Evolutionary conservation across 148 eudicot genomes (phyloP).

Genomic region (Fallopia convolvulus): DNA sequence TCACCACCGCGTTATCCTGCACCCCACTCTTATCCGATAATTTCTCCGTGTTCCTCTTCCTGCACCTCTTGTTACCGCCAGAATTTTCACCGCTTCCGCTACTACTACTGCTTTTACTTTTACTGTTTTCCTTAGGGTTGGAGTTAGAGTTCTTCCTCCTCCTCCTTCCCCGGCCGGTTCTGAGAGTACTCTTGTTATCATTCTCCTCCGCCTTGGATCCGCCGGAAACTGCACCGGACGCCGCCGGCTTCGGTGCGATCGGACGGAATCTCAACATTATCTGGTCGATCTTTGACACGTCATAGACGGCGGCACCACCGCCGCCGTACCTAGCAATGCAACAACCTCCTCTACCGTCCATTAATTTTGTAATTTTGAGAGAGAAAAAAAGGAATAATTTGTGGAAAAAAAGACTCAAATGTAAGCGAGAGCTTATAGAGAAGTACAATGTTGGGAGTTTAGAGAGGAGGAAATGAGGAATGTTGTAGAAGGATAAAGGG

Average conservation of each 20-base stretch:
- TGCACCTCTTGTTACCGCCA: not conserved
- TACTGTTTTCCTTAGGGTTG: not conserved
- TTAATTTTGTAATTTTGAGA: not conserved
- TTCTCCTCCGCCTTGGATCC: constrained; percentile 4
- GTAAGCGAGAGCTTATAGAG: not conserved
- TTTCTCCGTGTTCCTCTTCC: constrained; percentile 15
- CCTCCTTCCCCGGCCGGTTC: constrained; percentile 21
- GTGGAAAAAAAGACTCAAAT: not conserved
- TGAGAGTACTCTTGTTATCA: not conserved
- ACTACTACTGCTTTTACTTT: not conserved
- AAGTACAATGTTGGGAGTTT: not conserved
- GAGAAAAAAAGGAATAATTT: not conserved
- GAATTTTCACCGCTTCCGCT: not conserved
- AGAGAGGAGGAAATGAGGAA: not conserved
- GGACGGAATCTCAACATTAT: constrained; percentile 81
- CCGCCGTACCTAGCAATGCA: constrained; percentile 48
- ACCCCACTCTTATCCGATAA: constrained; percentile 16
- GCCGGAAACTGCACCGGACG: constrained; percentile 17
- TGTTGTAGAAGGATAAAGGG: not conserved
- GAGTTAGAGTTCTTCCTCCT: constrained; percentile 14
- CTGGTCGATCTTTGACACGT: constrained; percentile 29
- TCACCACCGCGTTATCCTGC: constrained; percentile 14
- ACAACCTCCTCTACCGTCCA: constrained; percentile 52
- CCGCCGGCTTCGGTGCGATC: constrained; percentile 81
- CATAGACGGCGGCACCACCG: not conserved